Conservation (phyloP, 2,329 filamentous ascomycete genomes). For the Colletotrichum kahawae region DNA sequence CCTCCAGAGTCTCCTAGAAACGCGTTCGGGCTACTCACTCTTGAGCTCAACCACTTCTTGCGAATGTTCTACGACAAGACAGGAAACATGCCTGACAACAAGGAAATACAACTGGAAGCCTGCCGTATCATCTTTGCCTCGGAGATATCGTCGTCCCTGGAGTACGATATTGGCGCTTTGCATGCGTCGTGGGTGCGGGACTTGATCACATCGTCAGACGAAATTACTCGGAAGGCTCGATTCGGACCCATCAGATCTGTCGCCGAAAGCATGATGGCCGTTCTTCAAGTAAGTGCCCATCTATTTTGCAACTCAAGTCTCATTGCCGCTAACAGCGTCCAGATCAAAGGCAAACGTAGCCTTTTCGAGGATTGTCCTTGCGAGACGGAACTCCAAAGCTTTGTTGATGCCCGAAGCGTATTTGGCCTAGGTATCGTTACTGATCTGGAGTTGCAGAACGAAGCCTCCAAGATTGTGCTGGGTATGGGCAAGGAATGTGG, state of each 20-base stretch:
- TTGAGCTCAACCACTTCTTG: constrained; percentile 35
- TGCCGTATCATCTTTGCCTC: constrained; percentile 32
- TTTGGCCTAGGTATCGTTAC: background rate
- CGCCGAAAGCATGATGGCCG: constrained; percentile 25
- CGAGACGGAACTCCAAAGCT: constrained; percentile 21
- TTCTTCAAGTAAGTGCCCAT: background rate
- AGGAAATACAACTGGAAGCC: constrained; percentile 28
- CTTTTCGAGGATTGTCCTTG: constrained; percentile 31
- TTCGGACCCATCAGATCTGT: constrained; percentile 28
- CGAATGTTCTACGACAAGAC: constrained; percentile 26
- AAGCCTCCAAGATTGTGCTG: constrained; percentile 23
- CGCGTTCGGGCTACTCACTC: constrained; percentile 39
- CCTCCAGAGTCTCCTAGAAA: constrained; percentile 26
- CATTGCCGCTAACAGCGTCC: background rate
- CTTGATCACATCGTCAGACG: constrained; percentile 21
- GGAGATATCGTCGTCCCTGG: constrained; percentile 12
- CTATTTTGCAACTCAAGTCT: rapidly evolving
- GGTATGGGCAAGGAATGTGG: constrained; percentile 11
- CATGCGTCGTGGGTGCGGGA: constrained; percentile 29
- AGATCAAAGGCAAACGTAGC: constrained; percentile 30
- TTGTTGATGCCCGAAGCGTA: background rate
- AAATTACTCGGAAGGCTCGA: constrained; percentile 22
- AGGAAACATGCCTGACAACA: constrained; percentile 21
- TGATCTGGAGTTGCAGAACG: constrained; percentile 21
- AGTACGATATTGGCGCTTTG: background rate